Conservation (phyloP, 441 rosid genomes). For the Iberis amara region DNA sequence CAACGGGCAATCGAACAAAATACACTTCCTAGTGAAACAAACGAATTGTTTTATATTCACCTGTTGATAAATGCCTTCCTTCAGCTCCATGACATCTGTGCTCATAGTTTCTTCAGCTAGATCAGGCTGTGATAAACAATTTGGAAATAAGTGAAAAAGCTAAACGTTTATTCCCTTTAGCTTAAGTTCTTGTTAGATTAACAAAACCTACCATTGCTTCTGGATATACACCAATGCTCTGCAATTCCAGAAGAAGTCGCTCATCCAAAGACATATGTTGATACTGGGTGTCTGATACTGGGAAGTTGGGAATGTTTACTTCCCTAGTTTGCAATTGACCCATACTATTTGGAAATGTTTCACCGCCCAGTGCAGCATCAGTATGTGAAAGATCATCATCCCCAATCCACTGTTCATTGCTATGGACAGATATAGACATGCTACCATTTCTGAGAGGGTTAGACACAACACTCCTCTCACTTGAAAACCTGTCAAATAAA, state of each 20-base stretch:
- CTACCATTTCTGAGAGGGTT: constrained; percentile 48
- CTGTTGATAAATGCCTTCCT: constrained; percentile 65
- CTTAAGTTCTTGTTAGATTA: constrained; percentile 5
- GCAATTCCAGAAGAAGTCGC: constrained; percentile 70
- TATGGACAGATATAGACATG: constrained; percentile 51
- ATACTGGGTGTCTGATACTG: constrained; percentile 56
- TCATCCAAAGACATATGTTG: constrained; percentile 69
- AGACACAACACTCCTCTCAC: constrained; percentile 56
- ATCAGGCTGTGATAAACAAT: constrained; percentile 66
- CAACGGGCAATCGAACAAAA: background rate
- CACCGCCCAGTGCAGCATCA: constrained; percentile 44
- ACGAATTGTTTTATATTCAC: constrained; percentile 38
- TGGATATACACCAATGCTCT: constrained; percentile 75
- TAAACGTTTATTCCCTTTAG: background rate
- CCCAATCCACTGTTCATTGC: constrained; percentile 59
- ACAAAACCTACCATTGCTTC: constrained; percentile 64
- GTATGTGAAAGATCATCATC: constrained; percentile 55
- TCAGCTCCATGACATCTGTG: constrained; percentile 58
- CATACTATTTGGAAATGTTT: constrained; percentile 47
- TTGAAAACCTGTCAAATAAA: constrained; percentile 49
- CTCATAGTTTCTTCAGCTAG: constrained; percentile 67
- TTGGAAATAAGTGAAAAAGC: constrained; percentile 15
- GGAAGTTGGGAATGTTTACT: constrained; percentile 33
- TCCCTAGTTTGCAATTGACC: constrained; percentile 47
- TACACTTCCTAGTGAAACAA: background rate